A percentile compares a stretch with the other conserved stretches of the same genome.
Conservation (phyloP, 345 rosid genomes). For the Eucalyptus paniculata region DNA sequence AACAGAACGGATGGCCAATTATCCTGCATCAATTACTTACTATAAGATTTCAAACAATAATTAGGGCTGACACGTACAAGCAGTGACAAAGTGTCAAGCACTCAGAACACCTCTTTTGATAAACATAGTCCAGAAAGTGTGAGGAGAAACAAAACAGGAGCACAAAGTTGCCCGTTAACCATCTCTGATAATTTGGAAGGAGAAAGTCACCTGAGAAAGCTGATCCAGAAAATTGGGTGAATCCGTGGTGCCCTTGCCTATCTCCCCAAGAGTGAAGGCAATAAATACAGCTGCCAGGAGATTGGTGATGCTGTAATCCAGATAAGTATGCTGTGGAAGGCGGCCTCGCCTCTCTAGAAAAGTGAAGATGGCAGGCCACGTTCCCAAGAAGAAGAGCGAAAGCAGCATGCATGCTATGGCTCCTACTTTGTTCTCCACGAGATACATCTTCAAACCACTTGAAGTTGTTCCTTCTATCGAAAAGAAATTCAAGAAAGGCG, state of each 20-base stretch:
- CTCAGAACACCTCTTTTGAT: background rate
- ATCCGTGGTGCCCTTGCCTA: constrained; percentile 22
- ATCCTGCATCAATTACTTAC: constrained; percentile 13
- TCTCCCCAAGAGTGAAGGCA: constrained; percentile 56
- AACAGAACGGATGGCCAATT: constrained; percentile 75
- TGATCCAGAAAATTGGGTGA: constrained; percentile 49
- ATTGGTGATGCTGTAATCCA: constrained; percentile 62
- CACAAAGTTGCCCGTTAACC: background rate
- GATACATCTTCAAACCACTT: constrained; percentile 20
- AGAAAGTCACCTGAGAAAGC: constrained; percentile 36
- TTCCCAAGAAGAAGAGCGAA: constrained; percentile 58
- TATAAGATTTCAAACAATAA: background rate
- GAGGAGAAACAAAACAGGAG: background rate
- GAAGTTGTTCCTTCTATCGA: background rate
- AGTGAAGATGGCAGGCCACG: constrained; percentile 82
- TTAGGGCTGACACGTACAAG: background rate
- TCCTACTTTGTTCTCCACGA: constrained; percentile 74
- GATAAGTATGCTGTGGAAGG: constrained; percentile 87
- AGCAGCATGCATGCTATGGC: constrained; percentile 66
- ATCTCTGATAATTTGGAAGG: background rate
- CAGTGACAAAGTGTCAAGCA: background rate
- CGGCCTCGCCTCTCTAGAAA: constrained; percentile 74
- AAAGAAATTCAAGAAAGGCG: background rate
- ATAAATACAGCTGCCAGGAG: constrained; percentile 58
- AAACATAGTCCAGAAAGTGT: background rate